Base-by-base conservation (phyloP, 2,329 filamentous ascomycete genomes). In the Microsporum ferrugineum region DNA sequence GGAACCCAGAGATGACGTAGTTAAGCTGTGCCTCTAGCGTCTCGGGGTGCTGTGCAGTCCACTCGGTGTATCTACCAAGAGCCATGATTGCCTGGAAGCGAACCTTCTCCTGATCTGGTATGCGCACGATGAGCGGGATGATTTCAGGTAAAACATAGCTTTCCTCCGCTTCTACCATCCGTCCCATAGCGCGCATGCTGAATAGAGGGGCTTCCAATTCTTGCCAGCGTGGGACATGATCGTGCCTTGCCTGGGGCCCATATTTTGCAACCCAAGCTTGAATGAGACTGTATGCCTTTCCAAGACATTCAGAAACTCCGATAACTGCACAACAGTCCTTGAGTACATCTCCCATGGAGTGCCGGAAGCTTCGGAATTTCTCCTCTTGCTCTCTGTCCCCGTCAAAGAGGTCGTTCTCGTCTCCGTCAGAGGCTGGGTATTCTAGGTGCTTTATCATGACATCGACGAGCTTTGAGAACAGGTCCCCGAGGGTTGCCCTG, bases 21-120 rank as follows among this genome's bases (percentile, higher is more conserved):
- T 90, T 91, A 71, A 99, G 88, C 74, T 99, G 94, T 6, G 89
- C 82, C 73, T 96, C 88, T 6, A 99, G 80, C 53, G 92, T 95
- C 62, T 96, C 90, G 0, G 92, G 89, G 70, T 99, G 94, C 56
- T 90, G 86, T 3, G 94, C 85, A 0, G 95, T 99, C 94, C 94
- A 99, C 73, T 97, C 92, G 0, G 95, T 99, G 71, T 99, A 99
- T 64, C 94, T 84, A 41, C 91, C 94, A 27, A 99, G 82, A 2
- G 95, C 91, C 91, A 99, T 96, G 69, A 97, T 96, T 4, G 92
- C 92, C 64, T 95, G 92, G 75, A 99, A 99, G 5, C 91, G 89
- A n/a, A 99, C 83, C 78, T 97, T 99, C 75, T 97, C 90, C 69
- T 99, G 94, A 69, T 89, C 87, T 0, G 94, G 94, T 63, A 99